phyloP scores from a whole-genome alignment of 164 flowering plant species.

The Pachysandra terminalis region DNA sequence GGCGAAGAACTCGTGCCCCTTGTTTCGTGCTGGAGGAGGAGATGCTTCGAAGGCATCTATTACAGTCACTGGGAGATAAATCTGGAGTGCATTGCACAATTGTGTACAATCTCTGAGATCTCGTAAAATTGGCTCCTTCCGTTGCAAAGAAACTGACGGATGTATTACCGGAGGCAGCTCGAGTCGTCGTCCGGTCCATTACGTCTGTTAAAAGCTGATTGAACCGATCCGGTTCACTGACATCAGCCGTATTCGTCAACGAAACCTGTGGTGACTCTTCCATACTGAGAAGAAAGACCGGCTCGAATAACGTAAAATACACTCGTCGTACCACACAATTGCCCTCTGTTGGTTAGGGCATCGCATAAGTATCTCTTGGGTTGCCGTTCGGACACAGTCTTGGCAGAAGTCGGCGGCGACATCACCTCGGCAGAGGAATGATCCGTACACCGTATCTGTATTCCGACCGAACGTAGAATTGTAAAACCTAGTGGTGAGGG shows the following conservation, averaged over 20 bases:
- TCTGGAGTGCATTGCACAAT: not conserved
- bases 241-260: not conserved
- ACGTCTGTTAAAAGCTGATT: not conserved
- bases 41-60: not conserved
- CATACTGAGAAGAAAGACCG: not conserved
- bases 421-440: constrained; percentile 7
- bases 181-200: not conserved
- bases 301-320: constrained; percentile 1
- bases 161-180: not conserved
- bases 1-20: too few relatives aligned
- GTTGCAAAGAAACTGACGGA: not conserved
- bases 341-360: not conserved
- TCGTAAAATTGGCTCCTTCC: not conserved
- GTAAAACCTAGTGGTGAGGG: not conserved
- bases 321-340: not conserved
- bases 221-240: not conserved
- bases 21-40: too few relatives aligned
- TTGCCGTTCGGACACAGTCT: constrained; percentile 10
- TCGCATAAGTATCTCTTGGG: constrained; percentile 7
- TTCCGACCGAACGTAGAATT: constrained; percentile 2
- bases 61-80: not conserved
- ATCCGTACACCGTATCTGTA: not conserved
- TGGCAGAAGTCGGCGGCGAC: constrained; percentile 2
- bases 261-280: not conserved
- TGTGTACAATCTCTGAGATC: not conserved